Percentiles rank a stretch among this genome's conserved stretches.
phyloP scores from a whole-genome alignment of 805 yeast species.

The Cyberlindnera mycetangii region DNA sequence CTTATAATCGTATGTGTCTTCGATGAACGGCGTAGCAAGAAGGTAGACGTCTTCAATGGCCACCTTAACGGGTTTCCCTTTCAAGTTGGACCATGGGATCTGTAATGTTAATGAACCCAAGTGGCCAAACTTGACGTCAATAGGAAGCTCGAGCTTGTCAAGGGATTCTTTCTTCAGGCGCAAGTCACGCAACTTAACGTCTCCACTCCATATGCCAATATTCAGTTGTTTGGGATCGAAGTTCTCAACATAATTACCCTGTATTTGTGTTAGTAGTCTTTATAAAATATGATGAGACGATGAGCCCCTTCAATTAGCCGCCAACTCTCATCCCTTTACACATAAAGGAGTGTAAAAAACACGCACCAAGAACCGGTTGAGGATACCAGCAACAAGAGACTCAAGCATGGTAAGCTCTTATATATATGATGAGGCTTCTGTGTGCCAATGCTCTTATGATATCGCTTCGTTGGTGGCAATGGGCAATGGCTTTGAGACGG shows the following conservation, averaged over 20 bases:
- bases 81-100: constrained; percentile 95
- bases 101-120: constrained; percentile 85
- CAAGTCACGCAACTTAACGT: constrained; percentile 79
- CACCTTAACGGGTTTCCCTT: constrained; percentile 88
- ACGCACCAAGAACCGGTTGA: constrained; percentile 50
- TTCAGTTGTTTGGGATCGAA: constrained; percentile 94
- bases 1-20: constrained; percentile 48
- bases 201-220: constrained; percentile 97
- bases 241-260: constrained; percentile 81
- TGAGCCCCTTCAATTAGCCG: too few relatives aligned
- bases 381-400: constrained; percentile 59
- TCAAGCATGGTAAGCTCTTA: constrained; percentile 47
- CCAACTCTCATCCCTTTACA: too few relatives aligned
- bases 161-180: constrained; percentile 83
- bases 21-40: constrained; percentile 71
- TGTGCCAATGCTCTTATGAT: not conserved
- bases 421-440: not conserved
- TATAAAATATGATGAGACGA: too few relatives aligned
- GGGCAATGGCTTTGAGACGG: not conserved
- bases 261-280: constrained; percentile 8
- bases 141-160: constrained; percentile 80
- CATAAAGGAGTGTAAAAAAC: not conserved
- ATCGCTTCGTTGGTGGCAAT: too few relatives aligned
- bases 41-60: constrained; percentile 82
- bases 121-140: constrained; percentile 86